Conservation (phyloP, 225 moss, liverwort and hornwort species). For the Neckera pumila region DNA sequence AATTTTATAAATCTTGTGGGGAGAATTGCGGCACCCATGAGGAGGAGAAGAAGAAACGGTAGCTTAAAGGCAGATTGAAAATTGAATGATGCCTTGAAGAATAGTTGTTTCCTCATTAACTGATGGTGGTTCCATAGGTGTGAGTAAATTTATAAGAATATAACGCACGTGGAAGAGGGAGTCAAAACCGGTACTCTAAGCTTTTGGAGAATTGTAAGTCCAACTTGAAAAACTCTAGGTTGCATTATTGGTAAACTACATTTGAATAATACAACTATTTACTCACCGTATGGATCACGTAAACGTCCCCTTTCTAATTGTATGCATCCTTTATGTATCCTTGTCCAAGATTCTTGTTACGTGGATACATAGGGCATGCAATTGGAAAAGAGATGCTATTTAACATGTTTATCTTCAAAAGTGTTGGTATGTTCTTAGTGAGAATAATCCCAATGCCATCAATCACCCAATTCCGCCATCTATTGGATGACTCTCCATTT, state of each 20-base stretch:
- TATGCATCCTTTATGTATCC: too few species aligned
- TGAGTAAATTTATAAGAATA: background rate
- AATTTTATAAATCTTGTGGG: background rate
- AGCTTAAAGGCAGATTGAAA: background rate
- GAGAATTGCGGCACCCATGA: background rate
- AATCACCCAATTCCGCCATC: rapidly evolving
- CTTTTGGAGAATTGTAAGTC: background rate
- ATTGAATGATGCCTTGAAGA: background rate
- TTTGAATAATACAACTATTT: background rate
- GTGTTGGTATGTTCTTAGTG: background rate
- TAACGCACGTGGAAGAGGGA: background rate
- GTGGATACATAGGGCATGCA: background rate
- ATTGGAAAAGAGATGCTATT: background rate
- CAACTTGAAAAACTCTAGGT: too few species aligned
- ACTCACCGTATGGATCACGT: rapidly evolving
- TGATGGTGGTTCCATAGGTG: background rate
- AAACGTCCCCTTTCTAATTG: background rate
- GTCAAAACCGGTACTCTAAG: background rate
- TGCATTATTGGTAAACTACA: background rate
- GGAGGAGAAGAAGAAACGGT: background rate
- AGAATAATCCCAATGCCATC: rapidly evolving
- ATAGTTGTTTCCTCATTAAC: background rate
- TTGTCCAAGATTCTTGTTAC: rapidly evolving
- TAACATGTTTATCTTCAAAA: rapidly evolving
- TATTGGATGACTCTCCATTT: rapidly evolving